Percentiles rank a stretch among this genome's conserved stretches.
These are phyloP conservation scores for Pulicaria dysenterica DNA, from an alignment of 129 eudicot species.

Conservation along the genomic window DNA sequence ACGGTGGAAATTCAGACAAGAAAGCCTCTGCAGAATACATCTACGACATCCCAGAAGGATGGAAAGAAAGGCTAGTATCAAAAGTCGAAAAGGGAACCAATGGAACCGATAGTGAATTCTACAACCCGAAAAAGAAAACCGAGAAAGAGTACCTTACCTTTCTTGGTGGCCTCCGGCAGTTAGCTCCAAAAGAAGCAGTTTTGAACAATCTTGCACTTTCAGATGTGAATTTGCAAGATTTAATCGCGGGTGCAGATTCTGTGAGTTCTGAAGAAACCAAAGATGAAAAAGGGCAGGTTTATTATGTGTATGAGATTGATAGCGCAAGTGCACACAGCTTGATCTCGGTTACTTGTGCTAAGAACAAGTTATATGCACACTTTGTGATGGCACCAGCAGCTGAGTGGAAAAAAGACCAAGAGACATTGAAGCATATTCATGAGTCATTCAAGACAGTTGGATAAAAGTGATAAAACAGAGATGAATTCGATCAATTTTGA, in stretches of 20 bases:
- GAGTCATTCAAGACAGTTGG: constrained; percentile 81
- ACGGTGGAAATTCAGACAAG: constrained; percentile 90
- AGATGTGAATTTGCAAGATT: constrained; percentile 79
- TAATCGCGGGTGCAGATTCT: constrained; percentile 63
- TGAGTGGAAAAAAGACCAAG: constrained; percentile 85
- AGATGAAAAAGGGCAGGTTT: constrained; percentile 88
- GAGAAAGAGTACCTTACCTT: constrained; percentile 80
- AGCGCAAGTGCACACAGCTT: constrained; percentile 66
- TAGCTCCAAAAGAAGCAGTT: constrained; percentile 79
- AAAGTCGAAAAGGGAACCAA: constrained; percentile 95
- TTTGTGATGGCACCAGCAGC: constrained; percentile 86
- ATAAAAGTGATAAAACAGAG: constrained; percentile 34
- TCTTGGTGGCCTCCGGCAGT: constrained; percentile 64
- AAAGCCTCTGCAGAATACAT: constrained; percentile 86
- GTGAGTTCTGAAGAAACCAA: constrained; percentile 66
- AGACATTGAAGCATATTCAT: constrained; percentile 75
- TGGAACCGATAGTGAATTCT: constrained; percentile 95
- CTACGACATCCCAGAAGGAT: constrained; percentile 90
- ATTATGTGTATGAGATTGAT: constrained; percentile 79
- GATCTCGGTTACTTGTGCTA: constrained; percentile 85
- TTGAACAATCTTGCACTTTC: constrained; percentile 82
- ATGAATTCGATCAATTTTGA: neutral
- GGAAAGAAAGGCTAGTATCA: constrained; percentile 87
- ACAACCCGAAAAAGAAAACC: constrained; percentile 74
- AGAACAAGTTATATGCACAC: constrained; percentile 86